A percentile compares a stretch with the other conserved stretches of the same genome.
These are phyloP conservation scores for Prosopis cineraria DNA, from an alignment of 306 rosid genomes.

Conservation along the genomic window DNA sequence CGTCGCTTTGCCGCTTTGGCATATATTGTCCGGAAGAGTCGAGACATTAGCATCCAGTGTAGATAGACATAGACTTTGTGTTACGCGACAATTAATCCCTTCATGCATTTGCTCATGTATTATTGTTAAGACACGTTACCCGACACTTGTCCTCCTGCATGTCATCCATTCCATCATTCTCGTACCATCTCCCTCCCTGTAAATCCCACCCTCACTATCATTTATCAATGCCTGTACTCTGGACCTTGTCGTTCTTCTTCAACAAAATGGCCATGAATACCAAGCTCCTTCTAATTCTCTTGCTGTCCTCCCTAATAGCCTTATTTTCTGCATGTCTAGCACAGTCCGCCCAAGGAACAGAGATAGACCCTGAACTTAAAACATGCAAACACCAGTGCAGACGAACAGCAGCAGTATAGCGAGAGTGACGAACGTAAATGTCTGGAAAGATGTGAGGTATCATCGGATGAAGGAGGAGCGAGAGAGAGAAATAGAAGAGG, in stretches of 20 bases:
- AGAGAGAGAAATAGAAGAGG: slow-evolving; percentile 1
- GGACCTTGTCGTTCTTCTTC: not conserved
- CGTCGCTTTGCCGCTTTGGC: no score
- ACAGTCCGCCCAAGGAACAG: not conserved
- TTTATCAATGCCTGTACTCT: not conserved
- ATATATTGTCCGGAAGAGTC: not conserved
- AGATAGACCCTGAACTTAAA: slow-evolving; percentile 3
- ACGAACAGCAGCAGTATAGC: not conserved
- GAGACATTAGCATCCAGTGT: not conserved
- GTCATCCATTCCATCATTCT: not conserved
- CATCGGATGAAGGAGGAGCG: not conserved
- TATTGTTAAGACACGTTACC: not conserved
- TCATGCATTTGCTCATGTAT: not conserved
- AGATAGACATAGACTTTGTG: not conserved
- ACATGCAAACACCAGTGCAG: slow-evolving; percentile 11
- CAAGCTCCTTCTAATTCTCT: not conserved
- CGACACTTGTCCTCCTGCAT: slow-evolving; percentile 5
- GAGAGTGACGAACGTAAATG: not conserved
- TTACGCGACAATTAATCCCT: not conserved
- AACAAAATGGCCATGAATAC: not conserved
- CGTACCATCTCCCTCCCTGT: not conserved
- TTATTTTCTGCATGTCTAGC: not conserved
- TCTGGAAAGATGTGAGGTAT: not conserved
- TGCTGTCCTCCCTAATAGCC: not conserved
- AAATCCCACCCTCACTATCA: not conserved